phyloP scores from a whole-genome alignment of 257 asterid genomes.

The Ballota nigra region DNA sequence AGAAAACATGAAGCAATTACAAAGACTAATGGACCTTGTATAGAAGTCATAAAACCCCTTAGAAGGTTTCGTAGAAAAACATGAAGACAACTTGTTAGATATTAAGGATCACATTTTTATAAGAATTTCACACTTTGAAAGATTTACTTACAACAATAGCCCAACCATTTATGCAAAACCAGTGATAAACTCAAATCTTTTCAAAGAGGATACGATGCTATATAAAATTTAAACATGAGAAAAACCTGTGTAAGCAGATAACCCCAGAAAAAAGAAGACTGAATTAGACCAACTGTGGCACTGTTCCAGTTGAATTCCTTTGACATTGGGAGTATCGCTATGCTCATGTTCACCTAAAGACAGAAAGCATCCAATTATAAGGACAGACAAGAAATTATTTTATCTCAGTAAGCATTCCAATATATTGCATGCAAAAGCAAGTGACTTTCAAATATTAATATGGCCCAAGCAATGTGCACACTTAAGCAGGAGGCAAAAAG shows the following conservation, averaged over 20 bases:
- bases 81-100: slow-evolving; percentile 3
- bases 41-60: not conserved
- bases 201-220: slow-evolving; percentile 3
- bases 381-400: slow-evolving; percentile 1
- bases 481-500: slow-evolving; percentile 8
- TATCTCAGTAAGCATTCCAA: slow-evolving; percentile 2
- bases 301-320: slow-evolving; percentile 97
- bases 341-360: slow-evolving; percentile 95
- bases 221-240: slow-evolving; percentile 8
- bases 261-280: slow-evolving; percentile 99
- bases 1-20: not conserved
- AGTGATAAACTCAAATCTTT: slow-evolving; percentile 13
- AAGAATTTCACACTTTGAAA: not conserved
- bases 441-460: slow-evolving; percentile 6
- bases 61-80: slow-evolving; percentile 10
- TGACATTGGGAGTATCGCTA: slow-evolving; percentile 98
- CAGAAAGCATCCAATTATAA: slow-evolving; percentile 14
- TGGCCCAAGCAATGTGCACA: slow-evolving; percentile 3
- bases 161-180: slow-evolving; percentile 1
- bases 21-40: not conserved
- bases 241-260: slow-evolving; percentile 93
- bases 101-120: not conserved
- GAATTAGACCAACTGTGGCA: slow-evolving; percentile 96
- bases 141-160: not conserved
- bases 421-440: not conserved